Conservation (phyloP, 2,329 filamentous ascomycete genomes). For the Conoideocrella luteorostrata region DNA sequence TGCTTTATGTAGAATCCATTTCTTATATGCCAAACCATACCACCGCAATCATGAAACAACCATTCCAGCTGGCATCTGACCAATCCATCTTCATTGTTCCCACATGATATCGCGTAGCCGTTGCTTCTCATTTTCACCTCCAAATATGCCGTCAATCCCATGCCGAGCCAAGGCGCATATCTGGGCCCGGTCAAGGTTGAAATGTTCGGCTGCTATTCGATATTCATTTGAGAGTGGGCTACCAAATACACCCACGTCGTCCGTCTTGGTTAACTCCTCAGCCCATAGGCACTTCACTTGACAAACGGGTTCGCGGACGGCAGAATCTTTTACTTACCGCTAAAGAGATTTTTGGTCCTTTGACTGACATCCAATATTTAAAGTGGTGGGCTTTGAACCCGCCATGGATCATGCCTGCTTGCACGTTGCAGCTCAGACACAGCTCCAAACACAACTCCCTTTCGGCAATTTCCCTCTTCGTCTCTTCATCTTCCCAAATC, state of each 20-base stretch:
- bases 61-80: too few relatives aligned
- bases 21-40: too few relatives aligned
- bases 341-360: constrained; percentile 55
- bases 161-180: constrained; percentile 52
- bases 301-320: neutral
- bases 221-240: constrained; percentile 75
- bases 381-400: constrained; percentile 69
- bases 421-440: constrained; percentile 76
- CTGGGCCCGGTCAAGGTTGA: constrained; percentile 43
- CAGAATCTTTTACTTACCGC: constrained; percentile 48
- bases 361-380: constrained; percentile 59
- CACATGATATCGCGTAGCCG: constrained; percentile 48
- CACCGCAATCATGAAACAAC: neutral
- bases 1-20: too few relatives aligned
- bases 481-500: constrained; percentile 60
- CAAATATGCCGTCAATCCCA: constrained; percentile 61
- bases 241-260: constrained; percentile 77
- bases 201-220: constrained; percentile 63
- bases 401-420: constrained; percentile 64
- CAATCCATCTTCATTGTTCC: constrained; percentile 15
- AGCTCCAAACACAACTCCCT: constrained; percentile 62
- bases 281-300: too few relatives aligned
- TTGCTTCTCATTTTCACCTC: constrained; percentile 52
- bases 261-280: constrained; percentile 63
- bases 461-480: constrained; percentile 47